These are phyloP conservation scores for Guadua angustifolia DNA, from an alignment of 176 grass and related monocot genomes.

Conservation along the genomic window DNA sequence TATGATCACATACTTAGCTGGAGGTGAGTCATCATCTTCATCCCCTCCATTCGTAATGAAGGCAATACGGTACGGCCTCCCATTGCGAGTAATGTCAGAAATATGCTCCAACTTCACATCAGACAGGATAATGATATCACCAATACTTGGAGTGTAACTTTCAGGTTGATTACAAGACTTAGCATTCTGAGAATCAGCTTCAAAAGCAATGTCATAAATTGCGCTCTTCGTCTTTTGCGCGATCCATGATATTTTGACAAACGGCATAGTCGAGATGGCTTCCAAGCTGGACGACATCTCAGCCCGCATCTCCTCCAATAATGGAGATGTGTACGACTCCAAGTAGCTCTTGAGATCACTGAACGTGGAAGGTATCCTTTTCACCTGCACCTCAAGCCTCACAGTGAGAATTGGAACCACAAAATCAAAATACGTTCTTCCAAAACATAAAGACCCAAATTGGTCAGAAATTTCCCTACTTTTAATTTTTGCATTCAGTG, in stretches of 20 bases:
- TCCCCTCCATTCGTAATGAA: conserved; percentile 48
- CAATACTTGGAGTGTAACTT: conserved; percentile 49
- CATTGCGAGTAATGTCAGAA: conserved; percentile 43
- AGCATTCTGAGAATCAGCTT: neutral
- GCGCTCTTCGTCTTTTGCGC: conserved; percentile 1
- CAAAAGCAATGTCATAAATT: conserved; percentile 22
- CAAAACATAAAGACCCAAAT: neutral
- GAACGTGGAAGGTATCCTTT: conserved; percentile 56
- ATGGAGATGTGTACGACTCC: conserved; percentile 46
- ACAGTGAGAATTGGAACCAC: neutral
- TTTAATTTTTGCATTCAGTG: neutral
- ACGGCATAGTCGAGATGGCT: conserved; percentile 43
- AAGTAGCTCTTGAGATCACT: conserved; percentile 45
- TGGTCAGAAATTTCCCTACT: neutral
- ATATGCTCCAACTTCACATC: conserved; percentile 33
- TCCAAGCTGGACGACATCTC: conserved; percentile 60
- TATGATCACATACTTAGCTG: conserved; percentile 41
- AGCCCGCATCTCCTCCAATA: conserved; percentile 64
- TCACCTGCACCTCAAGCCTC: conserved; percentile 48
- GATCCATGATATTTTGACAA: conserved; percentile 41
- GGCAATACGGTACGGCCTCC: conserved; percentile 30
- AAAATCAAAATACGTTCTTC: neutral
- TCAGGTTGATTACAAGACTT: conserved; percentile 29
- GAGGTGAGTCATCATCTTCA: conserved; percentile 42
- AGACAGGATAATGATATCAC: conserved; percentile 67